Percentiles rank a stretch among this genome's conserved stretches.
Evolutionary conservation across 371 early-diverging fungal species (phyloP).

Genomic region (Apophysomyces sp.): DNA sequence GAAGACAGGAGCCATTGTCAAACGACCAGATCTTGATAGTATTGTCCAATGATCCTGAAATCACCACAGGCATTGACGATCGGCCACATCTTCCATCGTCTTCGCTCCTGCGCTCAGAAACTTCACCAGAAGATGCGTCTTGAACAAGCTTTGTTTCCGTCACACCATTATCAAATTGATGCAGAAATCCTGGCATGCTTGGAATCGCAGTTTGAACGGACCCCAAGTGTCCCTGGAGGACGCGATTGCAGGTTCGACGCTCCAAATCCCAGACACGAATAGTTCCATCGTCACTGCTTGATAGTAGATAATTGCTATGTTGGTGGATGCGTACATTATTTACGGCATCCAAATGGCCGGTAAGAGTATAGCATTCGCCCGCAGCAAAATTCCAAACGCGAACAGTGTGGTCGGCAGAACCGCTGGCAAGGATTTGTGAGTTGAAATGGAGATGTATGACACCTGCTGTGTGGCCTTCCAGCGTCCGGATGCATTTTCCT

Average conservation of each 20-base stretch:
- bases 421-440: constrained; percentile 70
- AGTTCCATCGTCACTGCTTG: constrained; percentile 82
- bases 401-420: constrained; percentile 81
- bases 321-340: constrained; percentile 71
- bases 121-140: neutral
- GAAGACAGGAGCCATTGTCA: constrained; percentile 72
- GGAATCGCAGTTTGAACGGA: constrained; percentile 53
- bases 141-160: neutral
- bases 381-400: constrained; percentile 78
- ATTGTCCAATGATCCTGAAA: constrained; percentile 75
- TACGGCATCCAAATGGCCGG: constrained; percentile 58
- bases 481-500: constrained; percentile 47
- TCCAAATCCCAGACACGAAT: constrained; percentile 88
- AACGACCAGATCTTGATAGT: constrained; percentile 87
- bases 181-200: constrained; percentile 39
- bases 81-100: neutral
- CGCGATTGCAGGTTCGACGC: constrained; percentile 58
- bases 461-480: constrained; percentile 68
- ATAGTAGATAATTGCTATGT: constrained; percentile 73
- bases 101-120: neutral
- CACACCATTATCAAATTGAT: constrained; percentile 13
- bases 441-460: constrained; percentile 73
- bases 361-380: constrained; percentile 58
- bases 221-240: constrained; percentile 57
- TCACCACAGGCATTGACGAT: neutral